phyloP scores from a whole-genome alignment of 345 rosid species.

The Turnera subulata region DNA sequence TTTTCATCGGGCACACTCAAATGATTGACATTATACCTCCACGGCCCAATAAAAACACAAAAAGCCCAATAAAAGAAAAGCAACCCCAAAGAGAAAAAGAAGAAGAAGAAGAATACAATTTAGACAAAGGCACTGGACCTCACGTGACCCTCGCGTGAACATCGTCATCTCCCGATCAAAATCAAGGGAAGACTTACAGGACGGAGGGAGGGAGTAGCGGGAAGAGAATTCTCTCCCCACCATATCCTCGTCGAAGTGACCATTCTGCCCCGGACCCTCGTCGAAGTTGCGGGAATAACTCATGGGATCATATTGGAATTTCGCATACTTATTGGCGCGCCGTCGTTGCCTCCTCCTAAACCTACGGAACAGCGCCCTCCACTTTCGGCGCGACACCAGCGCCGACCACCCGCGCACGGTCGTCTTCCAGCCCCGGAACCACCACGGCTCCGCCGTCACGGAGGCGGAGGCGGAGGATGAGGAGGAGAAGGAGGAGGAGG shows the following conservation, averaged over 20 bases:
- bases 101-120: too few relatives aligned
- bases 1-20: too few relatives aligned
- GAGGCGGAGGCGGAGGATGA: background rate
- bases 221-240: constrained; percentile 4
- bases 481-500: background rate
- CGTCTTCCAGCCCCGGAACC: background rate
- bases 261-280: background rate
- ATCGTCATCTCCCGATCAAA: background rate
- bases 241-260: background rate
- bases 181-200: constrained; percentile 6
- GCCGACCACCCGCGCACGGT: background rate
- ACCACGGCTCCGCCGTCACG: background rate
- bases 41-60: too few relatives aligned
- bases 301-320: constrained; percentile 12
- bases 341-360: constrained; percentile 1
- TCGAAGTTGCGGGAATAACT: constrained; percentile 14
- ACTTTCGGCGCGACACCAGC: background rate
- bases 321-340: background rate
- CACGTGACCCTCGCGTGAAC: constrained; percentile 1
- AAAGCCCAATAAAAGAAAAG: too few relatives aligned
- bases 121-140: too few relatives aligned
- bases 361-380: constrained; percentile 5
- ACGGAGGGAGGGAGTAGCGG: constrained; percentile 7
- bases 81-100: too few relatives aligned
- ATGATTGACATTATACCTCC: too few relatives aligned